Evolutionary conservation across 1,284 basidiomycete genomes (phyloP).

Genomic region (Ganoderma boninense): DNA sequence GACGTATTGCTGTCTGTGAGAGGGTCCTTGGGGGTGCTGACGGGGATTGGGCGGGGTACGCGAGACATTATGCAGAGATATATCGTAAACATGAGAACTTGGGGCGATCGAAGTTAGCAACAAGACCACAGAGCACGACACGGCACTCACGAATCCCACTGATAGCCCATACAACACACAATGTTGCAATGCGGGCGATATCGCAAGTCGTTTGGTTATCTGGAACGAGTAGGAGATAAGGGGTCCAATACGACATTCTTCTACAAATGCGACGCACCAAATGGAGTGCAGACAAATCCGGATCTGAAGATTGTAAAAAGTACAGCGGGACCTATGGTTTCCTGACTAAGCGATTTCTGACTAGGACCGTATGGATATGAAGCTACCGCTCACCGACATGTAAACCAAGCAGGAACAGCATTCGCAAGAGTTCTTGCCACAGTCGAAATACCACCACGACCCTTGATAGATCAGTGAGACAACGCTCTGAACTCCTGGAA

Average conservation of each 20-base stretch:
- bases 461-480: constrained; percentile 42
- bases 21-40: constrained; percentile 35
- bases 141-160: constrained; percentile 43
- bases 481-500: not conserved
- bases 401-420: constrained; percentile 46
- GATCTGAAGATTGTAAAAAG: constrained; percentile 45
- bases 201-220: constrained; percentile 46
- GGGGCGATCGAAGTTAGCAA: not conserved
- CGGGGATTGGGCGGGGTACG: constrained; percentile 37
- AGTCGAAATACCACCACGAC: constrained; percentile 53
- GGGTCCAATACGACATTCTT: not conserved
- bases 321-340: constrained; percentile 36
- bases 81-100: constrained; percentile 45
- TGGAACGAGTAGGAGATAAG: constrained; percentile 24
- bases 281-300: constrained; percentile 14
- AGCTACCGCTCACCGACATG: constrained; percentile 45
- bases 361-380: not conserved
- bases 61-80: constrained; percentile 42
- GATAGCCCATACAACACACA: constrained; percentile 49
- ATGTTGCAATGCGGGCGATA: constrained; percentile 42
- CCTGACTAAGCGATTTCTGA: not conserved
- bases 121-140: no score
- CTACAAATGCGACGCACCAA: constrained; percentile 3
- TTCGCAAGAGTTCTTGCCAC: constrained; percentile 52
- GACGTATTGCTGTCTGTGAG: constrained; percentile 20